These are phyloP conservation scores for Kodamaea kaohsiungensis DNA, from an alignment of 805 yeast species.

Conservation along the genomic window DNA sequence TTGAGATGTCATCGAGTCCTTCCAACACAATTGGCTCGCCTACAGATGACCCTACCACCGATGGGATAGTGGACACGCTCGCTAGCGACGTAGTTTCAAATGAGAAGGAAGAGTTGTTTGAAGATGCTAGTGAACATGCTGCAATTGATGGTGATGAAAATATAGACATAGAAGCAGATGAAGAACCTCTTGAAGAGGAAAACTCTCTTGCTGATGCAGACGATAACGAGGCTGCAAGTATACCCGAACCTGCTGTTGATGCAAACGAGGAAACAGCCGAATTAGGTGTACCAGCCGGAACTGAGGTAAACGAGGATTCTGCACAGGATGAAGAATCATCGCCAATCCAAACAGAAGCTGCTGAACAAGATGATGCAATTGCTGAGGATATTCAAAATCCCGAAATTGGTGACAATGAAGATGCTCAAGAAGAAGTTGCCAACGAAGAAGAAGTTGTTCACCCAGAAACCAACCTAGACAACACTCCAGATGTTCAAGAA, in stretches of 20 bases:
- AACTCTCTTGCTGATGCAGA: not conserved
- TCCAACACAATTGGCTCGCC: conserved; percentile 6
- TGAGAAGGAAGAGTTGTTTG: conserved; percentile 3
- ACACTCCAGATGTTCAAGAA: not conserved
- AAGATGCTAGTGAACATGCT: conserved; percentile 2
- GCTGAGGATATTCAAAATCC: not conserved
- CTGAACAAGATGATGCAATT: conserved; percentile 14
- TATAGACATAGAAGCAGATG: conserved; percentile 2
- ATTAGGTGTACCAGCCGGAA: not conserved
- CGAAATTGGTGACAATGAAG: not conserved
- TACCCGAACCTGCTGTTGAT: not conserved
- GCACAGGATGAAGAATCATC: conserved; percentile 9
- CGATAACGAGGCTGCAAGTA: conserved; percentile 2
- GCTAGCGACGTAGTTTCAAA: not conserved
- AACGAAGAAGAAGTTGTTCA: not conserved
- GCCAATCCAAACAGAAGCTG: conserved; percentile 11
- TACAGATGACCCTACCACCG: not conserved
- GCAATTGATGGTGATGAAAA: not conserved
- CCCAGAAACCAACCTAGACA: no score
- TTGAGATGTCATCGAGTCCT: conserved; percentile 6
- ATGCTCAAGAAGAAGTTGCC: not conserved
- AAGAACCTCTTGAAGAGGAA: conserved; percentile 9
- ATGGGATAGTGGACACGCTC: not conserved
- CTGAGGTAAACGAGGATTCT: conserved; percentile 3
- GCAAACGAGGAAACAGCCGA: conserved; percentile 4